These are phyloP conservation scores for Neonectria neomacrospora DNA, from an alignment of 2,329 filamentous ascomycete species.

Conservation along the genomic window DNA sequence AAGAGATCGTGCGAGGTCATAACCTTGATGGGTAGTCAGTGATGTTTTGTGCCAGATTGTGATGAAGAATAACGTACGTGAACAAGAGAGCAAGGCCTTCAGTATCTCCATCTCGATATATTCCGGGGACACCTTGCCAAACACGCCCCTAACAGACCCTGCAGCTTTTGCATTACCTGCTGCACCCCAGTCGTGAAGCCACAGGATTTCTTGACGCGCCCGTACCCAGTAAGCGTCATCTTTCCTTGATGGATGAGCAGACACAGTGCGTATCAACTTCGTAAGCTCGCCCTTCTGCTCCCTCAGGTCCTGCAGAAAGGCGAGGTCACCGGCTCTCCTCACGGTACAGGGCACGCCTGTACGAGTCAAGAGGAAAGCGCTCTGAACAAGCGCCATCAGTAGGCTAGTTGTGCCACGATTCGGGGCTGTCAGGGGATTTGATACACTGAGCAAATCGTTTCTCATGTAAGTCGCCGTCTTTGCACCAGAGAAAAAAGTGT, in stretches of 20 bases:
- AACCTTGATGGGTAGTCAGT: conserved; percentile 57
- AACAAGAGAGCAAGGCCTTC: conserved; percentile 71
- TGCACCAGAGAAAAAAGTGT: conserved; percentile 31
- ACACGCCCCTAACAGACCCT: conserved; percentile 67
- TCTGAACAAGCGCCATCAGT: conserved; percentile 71
- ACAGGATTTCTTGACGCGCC: conserved; percentile 73
- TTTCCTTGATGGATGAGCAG: conserved; percentile 61
- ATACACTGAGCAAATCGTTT: conserved; percentile 63
- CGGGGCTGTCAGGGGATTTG: conserved; percentile 74
- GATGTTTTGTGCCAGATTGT: neutral
- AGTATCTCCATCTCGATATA: conserved; percentile 78
- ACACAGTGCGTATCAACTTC: conserved; percentile 67
- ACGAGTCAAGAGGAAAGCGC: conserved; percentile 66
- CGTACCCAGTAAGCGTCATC: conserved; percentile 73
- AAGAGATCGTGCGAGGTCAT: conserved; percentile 70
- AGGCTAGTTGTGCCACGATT: conserved; percentile 65
- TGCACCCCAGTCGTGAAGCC: conserved; percentile 78
- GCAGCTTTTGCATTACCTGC: conserved; percentile 45
- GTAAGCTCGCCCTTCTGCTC: conserved; percentile 72
- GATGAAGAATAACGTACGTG: conserved; percentile 59
- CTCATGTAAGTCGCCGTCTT: conserved; percentile 48
- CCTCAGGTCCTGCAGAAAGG: conserved; percentile 69
- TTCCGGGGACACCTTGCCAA: conserved; percentile 68
- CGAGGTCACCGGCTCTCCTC: conserved; percentile 69
- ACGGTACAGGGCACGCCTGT: conserved; percentile 62